Evolutionary conservation across 225 moss, liverwort and hornwort genomes (phyloP), one percentile per base, ranked within the genome.

Genomic region (Lunularia cruciata): DNA sequence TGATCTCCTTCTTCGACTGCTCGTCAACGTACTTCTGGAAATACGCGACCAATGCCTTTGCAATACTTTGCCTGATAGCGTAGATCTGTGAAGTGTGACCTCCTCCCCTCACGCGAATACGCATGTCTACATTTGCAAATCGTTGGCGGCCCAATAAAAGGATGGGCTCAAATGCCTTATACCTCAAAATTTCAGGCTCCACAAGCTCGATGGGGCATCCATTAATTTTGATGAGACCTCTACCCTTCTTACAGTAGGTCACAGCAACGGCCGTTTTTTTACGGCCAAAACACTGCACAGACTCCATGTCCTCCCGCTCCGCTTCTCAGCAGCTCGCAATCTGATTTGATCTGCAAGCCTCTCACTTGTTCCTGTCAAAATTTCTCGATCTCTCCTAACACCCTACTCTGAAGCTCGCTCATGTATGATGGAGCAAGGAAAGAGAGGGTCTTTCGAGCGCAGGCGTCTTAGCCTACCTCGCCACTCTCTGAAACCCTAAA

Each of bases 141-240:
- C 68, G 52, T 31, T 52, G 33, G 8, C 54, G 53, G 9, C 68
- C 68, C n/a, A 68, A 20, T 22, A 68, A 20, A 25, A 68, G 34
- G 46, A 68, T 68, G 32, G 68, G 68, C 68, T 68, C 54, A 22
- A 68, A 54, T 4, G 68, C 68, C 26, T 68, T 68, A 33, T 68
- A 68, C 36, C 68, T 47, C 68, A 68, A 28, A 68, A 68, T 68
- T 34, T 68, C 54, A 6, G 68, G 68, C 68, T 68, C 68, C 53
- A 68, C 68, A 16, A 68, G 68, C 68, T 68, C 68, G 39, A 54
- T 68, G 11, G 68, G 68, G 53, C 68, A 68, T 37, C 68, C 68
- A 68, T 68, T 68, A 20, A 68, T 68, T 20, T 68, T 68, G 25
- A 68, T 68, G 15, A 68, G 33, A n/a, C 53, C 68, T 3, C 68